Evolutionary conservation across 352 stramenopile species (phyloP).

Genomic region (Globisporangium emineosum): DNA sequence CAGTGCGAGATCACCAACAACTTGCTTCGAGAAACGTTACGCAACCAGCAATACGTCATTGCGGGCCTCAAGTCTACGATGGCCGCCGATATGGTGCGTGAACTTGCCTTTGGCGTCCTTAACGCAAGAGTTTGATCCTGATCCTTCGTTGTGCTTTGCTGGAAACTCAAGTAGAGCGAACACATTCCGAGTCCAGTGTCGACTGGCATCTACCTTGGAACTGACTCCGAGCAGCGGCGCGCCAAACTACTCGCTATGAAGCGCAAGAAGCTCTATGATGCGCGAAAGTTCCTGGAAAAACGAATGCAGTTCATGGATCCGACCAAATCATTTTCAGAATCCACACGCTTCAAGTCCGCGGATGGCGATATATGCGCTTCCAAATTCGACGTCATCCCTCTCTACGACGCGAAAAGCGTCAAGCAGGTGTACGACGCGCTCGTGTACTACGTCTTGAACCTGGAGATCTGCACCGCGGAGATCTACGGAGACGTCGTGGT

Average conservation of each 20-base stretch:
- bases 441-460: neutral
- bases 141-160: neutral
- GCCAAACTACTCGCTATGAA: neutral
- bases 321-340: neutral
- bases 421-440: slow-evolving; percentile 10
- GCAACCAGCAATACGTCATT: slow-evolving; percentile 2
- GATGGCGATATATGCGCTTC: neutral
- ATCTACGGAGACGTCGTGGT: neutral
- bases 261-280: slow-evolving; percentile 3
- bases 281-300: neutral
- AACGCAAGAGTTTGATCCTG: neutral
- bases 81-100: neutral
- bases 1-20: neutral
- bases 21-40: neutral
- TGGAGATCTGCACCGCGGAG: slow-evolving; percentile 1
- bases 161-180: neutral
- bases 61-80: neutral
- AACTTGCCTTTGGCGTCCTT: neutral
- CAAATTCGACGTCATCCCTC: neutral
- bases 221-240: neutral
- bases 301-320: neutral
- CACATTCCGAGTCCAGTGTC: neutral
- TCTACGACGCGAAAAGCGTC: slow-evolving; percentile 4
- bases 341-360: neutral
- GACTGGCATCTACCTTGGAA: neutral